phyloP scores from a whole-genome alignment of 2,329 filamentous ascomycete species.

The Leptodontidium sp. region DNA sequence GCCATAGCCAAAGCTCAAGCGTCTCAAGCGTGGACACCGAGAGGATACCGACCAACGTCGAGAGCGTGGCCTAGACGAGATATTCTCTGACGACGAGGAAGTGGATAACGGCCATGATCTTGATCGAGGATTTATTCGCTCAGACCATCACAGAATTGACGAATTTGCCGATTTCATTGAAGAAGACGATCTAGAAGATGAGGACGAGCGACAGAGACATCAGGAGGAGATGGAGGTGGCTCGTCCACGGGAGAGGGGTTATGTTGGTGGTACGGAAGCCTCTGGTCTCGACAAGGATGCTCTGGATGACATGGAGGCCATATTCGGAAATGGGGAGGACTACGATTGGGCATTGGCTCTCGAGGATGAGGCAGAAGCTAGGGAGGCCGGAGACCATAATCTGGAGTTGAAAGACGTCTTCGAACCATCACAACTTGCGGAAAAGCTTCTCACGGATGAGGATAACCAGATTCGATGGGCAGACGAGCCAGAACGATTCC shows the following conservation, averaged over 20 bases:
- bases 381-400: slow-evolving; percentile 79
- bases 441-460: slow-evolving; percentile 94
- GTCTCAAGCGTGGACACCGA: slow-evolving; percentile 89
- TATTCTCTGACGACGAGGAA: slow-evolving; percentile 96
- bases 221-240: slow-evolving; percentile 90
- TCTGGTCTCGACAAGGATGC: slow-evolving; percentile 90
- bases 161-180: slow-evolving; percentile 98
- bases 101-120: slow-evolving; percentile 63
- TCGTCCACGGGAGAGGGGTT: slow-evolving; percentile 75
- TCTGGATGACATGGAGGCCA: slow-evolving; percentile 93
- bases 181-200: slow-evolving; percentile 90
- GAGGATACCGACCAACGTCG: slow-evolving; percentile 73
- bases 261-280: slow-evolving; percentile 76
- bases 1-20: slow-evolving; percentile 86
- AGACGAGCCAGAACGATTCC: slow-evolving; percentile 94
- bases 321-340: slow-evolving; percentile 94
- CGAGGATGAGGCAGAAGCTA: slow-evolving; percentile 85
- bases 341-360: slow-evolving; percentile 94
- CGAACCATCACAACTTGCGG: slow-evolving; percentile 91
- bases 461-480: slow-evolving; percentile 89
- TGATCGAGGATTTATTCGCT: slow-evolving; percentile 48
- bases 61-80: slow-evolving; percentile 82
- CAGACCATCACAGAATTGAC: slow-evolving; percentile 68
- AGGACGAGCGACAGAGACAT: slow-evolving; percentile 77
- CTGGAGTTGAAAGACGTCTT: slow-evolving; percentile 98